Evolutionary conservation across 495 filamentous ascomycete genomes (phyloP).

Genomic region (Usnea hakonensis): DNA sequence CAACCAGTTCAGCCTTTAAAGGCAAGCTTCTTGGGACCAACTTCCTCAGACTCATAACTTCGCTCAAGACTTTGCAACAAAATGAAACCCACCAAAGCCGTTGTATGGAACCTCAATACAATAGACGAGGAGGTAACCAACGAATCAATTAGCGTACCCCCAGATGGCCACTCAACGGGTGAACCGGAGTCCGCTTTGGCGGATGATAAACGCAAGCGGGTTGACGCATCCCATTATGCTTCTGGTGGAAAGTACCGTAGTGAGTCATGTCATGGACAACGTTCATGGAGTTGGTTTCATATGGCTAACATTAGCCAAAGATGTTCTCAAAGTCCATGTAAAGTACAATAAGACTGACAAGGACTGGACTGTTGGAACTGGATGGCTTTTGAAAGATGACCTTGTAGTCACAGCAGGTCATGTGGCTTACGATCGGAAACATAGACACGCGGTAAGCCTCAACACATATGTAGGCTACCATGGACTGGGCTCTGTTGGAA

Average conservation of each 20-base stretch:
- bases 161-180: neutral
- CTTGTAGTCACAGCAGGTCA: neutral
- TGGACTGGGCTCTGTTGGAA: neutral
- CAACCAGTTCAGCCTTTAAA: too few species aligned
- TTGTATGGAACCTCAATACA: neutral
- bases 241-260: neutral
- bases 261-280: neutral
- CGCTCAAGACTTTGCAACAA: too few species aligned
- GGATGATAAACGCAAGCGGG: neutral
- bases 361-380: neutral
- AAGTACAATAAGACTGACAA: neutral
- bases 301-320: neutral
- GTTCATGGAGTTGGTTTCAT: neutral
- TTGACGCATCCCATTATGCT: neutral
- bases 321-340: neutral
- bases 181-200: neutral
- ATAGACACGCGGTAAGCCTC: neutral
- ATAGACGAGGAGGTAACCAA: neutral
- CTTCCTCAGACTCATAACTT: too few species aligned
- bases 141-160: neutral
- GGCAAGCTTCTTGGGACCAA: too few species aligned
- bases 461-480: neutral
- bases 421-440: neutral
- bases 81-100: neutral
- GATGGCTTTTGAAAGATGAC: neutral